phyloP scores from a whole-genome alignment of 2,329 filamentous ascomycete species.

The Cercospora brassicicola region DNA sequence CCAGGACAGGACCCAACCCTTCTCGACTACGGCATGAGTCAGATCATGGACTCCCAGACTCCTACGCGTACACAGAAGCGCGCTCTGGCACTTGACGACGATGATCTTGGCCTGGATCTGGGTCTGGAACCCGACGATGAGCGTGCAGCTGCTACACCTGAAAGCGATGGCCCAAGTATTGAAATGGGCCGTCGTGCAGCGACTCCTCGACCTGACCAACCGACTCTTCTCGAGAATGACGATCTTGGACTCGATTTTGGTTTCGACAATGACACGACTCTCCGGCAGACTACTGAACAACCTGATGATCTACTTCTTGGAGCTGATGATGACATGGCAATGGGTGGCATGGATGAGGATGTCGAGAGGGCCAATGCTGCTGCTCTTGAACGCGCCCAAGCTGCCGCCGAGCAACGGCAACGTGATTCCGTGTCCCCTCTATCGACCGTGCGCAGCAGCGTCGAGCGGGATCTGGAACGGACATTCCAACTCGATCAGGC shows the following conservation, averaged over 20 bases:
- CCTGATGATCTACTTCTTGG: conserved; percentile 28
- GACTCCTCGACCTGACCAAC: conserved; percentile 56
- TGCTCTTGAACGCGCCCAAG: conserved; percentile 47
- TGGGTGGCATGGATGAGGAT: conserved; percentile 45
- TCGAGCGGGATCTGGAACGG: conserved; percentile 64
- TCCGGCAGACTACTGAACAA: conserved; percentile 24
- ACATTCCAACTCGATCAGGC: conserved; percentile 49
- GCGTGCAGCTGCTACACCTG: conserved; percentile 40
- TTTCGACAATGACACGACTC: conserved; percentile 39
- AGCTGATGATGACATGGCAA: conserved; percentile 43
- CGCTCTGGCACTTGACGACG: conserved; percentile 53
- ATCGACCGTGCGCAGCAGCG: conserved; percentile 53
- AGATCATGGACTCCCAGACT: conserved; percentile 60
- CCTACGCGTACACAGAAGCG: conserved; percentile 29
- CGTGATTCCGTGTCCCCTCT: conserved; percentile 56
- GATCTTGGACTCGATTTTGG: conserved; percentile 54
- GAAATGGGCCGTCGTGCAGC: conserved; percentile 90
- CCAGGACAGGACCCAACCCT: conserved; percentile 46
- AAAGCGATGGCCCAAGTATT: conserved; percentile 56
- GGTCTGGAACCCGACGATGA: conserved; percentile 49
- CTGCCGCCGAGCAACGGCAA: conserved; percentile 39
- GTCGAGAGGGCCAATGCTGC: conserved; percentile 44
- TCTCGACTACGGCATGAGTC: conserved; percentile 65
- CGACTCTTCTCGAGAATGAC: conserved; percentile 58
- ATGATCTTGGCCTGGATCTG: conserved; percentile 65